Evolutionary conservation across 2,329 filamentous ascomycete genomes (phyloP).

Genomic region (Periconia macrospinosa): DNA sequence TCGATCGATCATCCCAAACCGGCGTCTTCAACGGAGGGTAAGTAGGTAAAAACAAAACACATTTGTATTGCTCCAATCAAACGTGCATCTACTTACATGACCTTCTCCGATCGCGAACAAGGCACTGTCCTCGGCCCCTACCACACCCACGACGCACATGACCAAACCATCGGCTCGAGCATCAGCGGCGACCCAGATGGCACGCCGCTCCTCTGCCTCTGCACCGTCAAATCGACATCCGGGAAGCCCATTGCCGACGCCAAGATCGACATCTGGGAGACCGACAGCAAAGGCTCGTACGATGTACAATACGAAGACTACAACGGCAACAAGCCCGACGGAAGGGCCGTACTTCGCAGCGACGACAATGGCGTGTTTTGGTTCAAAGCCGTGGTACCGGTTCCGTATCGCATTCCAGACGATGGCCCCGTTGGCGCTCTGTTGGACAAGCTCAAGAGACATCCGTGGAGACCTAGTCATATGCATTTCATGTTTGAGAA

Average conservation of each 20-base stretch:
- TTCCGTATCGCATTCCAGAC: conserved; percentile 81
- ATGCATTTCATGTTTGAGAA: conserved; percentile 67
- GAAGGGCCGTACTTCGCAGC: conserved; percentile 69
- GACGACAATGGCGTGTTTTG: conserved; percentile 76
- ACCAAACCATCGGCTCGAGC: conserved; percentile 56
- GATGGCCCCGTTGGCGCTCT: conserved; percentile 69
- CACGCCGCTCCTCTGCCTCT: conserved; percentile 71
- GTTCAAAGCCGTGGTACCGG: conserved; percentile 83
- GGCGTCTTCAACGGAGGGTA: conserved; percentile 62
- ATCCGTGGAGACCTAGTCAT: conserved; percentile 43
- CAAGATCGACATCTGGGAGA: conserved; percentile 84
- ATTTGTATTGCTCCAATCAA: background rate
- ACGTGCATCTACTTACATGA: background rate
- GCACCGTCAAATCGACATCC: conserved; percentile 66
- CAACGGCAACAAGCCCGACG: conserved; percentile 61
- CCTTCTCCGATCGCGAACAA: background rate
- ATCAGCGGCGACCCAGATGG: conserved; percentile 73
- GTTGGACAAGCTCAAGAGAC: conserved; percentile 29
- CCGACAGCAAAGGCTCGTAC: conserved; percentile 77
- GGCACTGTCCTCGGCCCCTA: conserved; percentile 79
- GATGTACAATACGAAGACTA: conserved; percentile 75
- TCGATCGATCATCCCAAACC: conserved; percentile 84
- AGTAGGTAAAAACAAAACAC: conserved; percentile 29
- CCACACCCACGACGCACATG: conserved; percentile 75
- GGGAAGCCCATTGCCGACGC: conserved; percentile 66